phyloP scores from a whole-genome alignment of 768 basidiomycete species.

The Phanerochaete carnosa region DNA sequence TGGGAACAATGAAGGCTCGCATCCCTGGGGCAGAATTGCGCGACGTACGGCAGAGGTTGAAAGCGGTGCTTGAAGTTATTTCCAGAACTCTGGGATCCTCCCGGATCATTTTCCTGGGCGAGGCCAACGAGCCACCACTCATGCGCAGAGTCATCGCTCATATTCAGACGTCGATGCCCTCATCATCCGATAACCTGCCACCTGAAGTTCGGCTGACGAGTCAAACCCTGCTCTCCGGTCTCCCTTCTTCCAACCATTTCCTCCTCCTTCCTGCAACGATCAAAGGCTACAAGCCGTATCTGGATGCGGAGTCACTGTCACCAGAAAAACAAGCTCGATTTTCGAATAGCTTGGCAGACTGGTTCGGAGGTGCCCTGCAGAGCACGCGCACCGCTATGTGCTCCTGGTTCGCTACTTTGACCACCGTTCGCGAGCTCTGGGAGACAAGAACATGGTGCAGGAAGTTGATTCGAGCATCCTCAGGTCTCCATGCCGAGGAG shows the following conservation, averaged over 20 bases:
- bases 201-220: conserved; percentile 62
- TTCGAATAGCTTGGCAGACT: conserved; percentile 47
- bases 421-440: conserved; percentile 70
- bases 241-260: conserved; percentile 85
- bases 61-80: conserved; percentile 51
- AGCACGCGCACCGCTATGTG: conserved; percentile 43
- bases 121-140: conserved; percentile 37
- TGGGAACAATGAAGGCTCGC: conserved; percentile 10
- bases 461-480: conserved; percentile 39
- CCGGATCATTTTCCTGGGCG: conserved; percentile 53
- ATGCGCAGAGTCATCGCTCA: conserved; percentile 54
- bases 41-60: conserved; percentile 52
- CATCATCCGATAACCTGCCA: conserved; percentile 33
- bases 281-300: conserved; percentile 79
- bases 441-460: conserved; percentile 51
- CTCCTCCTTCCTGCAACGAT: conserved; percentile 70
- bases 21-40: conserved; percentile 36
- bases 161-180: conserved; percentile 52
- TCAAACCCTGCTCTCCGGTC: conserved; percentile 56
- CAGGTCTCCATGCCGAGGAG: conserved; percentile 49
- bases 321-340: conserved; percentile 40
- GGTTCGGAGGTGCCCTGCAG: conserved; percentile 57
- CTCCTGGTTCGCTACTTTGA: conserved; percentile 57
- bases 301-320: conserved; percentile 67
- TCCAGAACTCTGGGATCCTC: conserved; percentile 55